phyloP scores from a whole-genome alignment of 2,329 filamentous ascomycete genomes.

The Hypoxylon sp. region DNA sequence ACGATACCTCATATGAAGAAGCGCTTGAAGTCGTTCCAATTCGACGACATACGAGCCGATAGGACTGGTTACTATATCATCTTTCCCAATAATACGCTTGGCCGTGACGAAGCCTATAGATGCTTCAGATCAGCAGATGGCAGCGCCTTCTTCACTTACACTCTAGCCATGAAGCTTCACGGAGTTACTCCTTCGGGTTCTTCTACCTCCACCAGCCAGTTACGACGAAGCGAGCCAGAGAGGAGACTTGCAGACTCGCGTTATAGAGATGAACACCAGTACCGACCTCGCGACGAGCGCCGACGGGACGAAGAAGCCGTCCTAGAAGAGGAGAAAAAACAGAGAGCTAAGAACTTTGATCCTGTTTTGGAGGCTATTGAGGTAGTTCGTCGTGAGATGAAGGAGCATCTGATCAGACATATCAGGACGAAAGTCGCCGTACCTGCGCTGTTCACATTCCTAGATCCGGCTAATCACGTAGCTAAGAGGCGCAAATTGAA shows the following conservation, averaged over 20 bases:
- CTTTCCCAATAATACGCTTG: slow-evolving; percentile 84
- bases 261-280: slow-evolving; percentile 76
- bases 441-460: slow-evolving; percentile 82
- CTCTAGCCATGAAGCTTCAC: slow-evolving; percentile 90
- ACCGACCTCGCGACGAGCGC: slow-evolving; percentile 76
- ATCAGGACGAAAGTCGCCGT: slow-evolving; percentile 90
- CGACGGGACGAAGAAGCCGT: slow-evolving; percentile 84
- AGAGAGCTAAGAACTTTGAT: slow-evolving; percentile 88
- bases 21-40: slow-evolving; percentile 84
- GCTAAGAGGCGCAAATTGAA: slow-evolving; percentile 86
- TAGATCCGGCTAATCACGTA: slow-evolving; percentile 85
- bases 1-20: slow-evolving; percentile 93
- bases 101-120: slow-evolving; percentile 83
- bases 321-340: slow-evolving; percentile 89
- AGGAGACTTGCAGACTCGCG: slow-evolving; percentile 61
- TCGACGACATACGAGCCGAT: slow-evolving; percentile 87
- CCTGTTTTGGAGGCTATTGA: slow-evolving; percentile 89
- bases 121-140: slow-evolving; percentile 86
- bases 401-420: slow-evolving; percentile 88
- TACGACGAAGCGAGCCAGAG: slow-evolving; percentile 48
- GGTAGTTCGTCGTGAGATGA: slow-evolving; percentile 83
- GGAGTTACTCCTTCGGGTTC: slow-evolving; percentile 52
- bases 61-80: slow-evolving; percentile 90
- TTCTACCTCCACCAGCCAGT: slow-evolving; percentile 50
- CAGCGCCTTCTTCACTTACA: slow-evolving; percentile 89